A percentile compares a stretch with the other conserved stretches of the same genome.
These are phyloP conservation scores for Trypanosoma brucei DNA, from an alignment of 208 protist species.

Conservation along the genomic window DNA sequence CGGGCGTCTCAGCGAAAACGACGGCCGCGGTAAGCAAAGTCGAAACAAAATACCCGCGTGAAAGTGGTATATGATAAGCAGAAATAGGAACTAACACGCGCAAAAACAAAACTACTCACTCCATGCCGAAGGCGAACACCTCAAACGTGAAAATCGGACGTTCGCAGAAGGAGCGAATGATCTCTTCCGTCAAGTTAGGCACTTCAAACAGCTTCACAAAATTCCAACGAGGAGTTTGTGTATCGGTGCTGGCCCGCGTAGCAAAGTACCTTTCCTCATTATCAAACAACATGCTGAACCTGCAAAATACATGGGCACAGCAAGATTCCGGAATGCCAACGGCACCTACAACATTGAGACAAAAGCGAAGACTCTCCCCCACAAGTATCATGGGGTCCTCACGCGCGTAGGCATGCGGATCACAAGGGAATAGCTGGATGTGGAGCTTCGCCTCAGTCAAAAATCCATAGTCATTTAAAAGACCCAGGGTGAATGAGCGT, in stretches of 20 bases:
- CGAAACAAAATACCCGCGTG: not conserved
- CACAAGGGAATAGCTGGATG: slow-evolving; percentile 57
- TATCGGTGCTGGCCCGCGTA: slow-evolving; percentile 44
- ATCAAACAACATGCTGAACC: slow-evolving; percentile 55
- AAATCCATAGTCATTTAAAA: slow-evolving; percentile 39
- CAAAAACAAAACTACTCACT: slow-evolving; percentile 1
- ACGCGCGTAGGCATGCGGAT: slow-evolving; percentile 4
- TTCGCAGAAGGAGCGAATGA: slow-evolving; percentile 40
- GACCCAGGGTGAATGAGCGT: slow-evolving; percentile 28
- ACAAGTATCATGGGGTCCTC: slow-evolving; percentile 34
- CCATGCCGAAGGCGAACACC: slow-evolving; percentile 69
- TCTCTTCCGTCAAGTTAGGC: slow-evolving; percentile 35
- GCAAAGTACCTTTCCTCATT: slow-evolving; percentile 52
- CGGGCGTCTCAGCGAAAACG: not conserved
- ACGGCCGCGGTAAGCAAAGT: not conserved
- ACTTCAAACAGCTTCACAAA: slow-evolving; percentile 71
- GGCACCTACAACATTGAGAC: slow-evolving; percentile 61
- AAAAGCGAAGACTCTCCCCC: slow-evolving; percentile 50
- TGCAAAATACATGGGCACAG: slow-evolving; percentile 47
- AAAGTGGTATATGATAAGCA: not conserved
- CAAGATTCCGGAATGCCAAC: slow-evolving; percentile 42
- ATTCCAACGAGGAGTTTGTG: slow-evolving; percentile 39
- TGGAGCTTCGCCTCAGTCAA: slow-evolving; percentile 38
- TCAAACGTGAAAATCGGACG: slow-evolving; percentile 67
- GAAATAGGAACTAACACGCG: not conserved